These are phyloP conservation scores for Xylaria flabelliformis DNA, from an alignment of 495 filamentous ascomycete species.

Conservation along the genomic window DNA sequence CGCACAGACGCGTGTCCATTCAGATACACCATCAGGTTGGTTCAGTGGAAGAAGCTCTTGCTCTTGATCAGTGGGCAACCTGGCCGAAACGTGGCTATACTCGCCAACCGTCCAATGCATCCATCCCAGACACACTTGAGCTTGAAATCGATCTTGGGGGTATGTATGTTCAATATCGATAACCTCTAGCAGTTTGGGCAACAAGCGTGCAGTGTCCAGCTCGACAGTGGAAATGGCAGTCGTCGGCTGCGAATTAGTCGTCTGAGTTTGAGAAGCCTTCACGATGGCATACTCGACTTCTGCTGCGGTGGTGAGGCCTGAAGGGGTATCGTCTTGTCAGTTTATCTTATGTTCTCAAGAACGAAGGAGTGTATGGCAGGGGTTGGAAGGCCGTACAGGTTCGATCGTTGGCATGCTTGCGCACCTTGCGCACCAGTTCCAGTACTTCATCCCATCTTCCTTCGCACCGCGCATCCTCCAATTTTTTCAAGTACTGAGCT, in stretches of 20 bases:
- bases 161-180: conserved; percentile 66
- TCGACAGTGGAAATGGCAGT: conserved; percentile 43
- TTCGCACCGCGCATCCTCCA: conserved; percentile 86
- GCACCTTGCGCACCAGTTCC: conserved; percentile 87
- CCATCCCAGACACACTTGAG: conserved; percentile 81
- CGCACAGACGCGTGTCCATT: conserved; percentile 81
- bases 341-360: not conserved
- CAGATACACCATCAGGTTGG: conserved; percentile 56
- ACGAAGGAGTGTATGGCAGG: conserved; percentile 10
- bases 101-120: conserved; percentile 78
- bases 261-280: conserved; percentile 55
- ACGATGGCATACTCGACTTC: conserved; percentile 70
- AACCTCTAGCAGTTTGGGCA: conserved; percentile 70
- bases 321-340: conserved; percentile 22
- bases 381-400: conserved; percentile 66
- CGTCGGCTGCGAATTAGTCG: conserved; percentile 47
- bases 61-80: conserved; percentile 67
- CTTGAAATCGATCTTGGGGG: conserved; percentile 77
- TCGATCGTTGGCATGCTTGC: conserved; percentile 88
- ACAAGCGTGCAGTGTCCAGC: conserved; percentile 54
- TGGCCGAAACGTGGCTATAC: conserved; percentile 62
- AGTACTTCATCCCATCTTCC: conserved; percentile 89
- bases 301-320: conserved; percentile 79
- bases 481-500: conserved; percentile 74
- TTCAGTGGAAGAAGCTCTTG: conserved; percentile 57